These are phyloP conservation scores for Calonectria montana DNA, from an alignment of 2,329 filamentous ascomycete species.

Conservation along the genomic window DNA sequence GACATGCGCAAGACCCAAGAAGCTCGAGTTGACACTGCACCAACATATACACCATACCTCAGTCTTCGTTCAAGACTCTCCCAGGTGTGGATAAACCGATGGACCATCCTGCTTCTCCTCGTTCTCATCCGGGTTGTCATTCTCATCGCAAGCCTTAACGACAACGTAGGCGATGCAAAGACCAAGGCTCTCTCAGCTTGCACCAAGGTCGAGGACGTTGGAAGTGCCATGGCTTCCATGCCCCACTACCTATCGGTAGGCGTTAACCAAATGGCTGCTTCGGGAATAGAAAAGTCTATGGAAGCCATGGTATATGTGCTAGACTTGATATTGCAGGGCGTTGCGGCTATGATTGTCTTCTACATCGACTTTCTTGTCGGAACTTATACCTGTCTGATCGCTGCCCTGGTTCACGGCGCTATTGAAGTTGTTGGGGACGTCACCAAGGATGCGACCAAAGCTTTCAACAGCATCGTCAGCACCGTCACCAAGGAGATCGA, in stretches of 20 bases:
- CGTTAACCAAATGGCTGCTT: conserved; percentile 86
- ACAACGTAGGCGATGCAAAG: conserved; percentile 81
- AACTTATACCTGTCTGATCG: conserved; percentile 91
- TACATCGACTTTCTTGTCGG: conserved; percentile 91
- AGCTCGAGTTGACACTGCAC: conserved; percentile 66
- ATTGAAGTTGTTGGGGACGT: conserved; percentile 73
- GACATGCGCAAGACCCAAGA: conserved; percentile 46
- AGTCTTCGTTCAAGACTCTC: conserved; percentile 90
- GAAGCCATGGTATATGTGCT: conserved; percentile 84
- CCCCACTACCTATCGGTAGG: conserved; percentile 92
- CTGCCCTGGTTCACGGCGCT: conserved; percentile 82
- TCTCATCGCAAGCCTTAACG: conserved; percentile 77
- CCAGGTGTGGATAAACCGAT: conserved; percentile 97
- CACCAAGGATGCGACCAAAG: conserved; percentile 63
- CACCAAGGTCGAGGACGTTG: conserved; percentile 90
- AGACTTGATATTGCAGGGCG: conserved; percentile 80
- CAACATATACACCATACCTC: conserved; percentile 88
- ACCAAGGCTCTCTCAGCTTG: conserved; percentile 88
- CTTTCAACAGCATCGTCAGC: conserved; percentile 62
- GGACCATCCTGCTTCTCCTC: conserved; percentile 90
- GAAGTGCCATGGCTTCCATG: conserved; percentile 97
- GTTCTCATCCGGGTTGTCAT: conserved; percentile 86
- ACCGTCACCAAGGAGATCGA: conserved; percentile 71
- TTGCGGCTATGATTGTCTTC: conserved; percentile 91
- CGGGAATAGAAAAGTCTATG: conserved; percentile 83